These are phyloP conservation scores for Periconia sp. DNA, from an alignment of 2,329 filamentous ascomycete genomes.

Conservation along the genomic window DNA sequence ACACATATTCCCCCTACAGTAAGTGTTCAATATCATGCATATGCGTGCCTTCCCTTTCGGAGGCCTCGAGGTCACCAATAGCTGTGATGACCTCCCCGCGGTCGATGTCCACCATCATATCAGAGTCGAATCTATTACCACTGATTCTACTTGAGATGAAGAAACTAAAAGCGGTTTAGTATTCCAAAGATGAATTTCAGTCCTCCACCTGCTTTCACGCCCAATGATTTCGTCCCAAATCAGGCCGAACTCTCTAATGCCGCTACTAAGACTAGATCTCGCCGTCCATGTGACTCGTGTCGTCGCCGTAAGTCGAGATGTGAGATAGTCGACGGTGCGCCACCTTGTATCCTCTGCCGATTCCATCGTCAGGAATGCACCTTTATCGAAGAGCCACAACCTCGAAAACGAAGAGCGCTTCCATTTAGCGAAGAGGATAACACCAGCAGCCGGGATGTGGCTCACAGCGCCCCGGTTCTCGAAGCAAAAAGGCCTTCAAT, in stretches of 20 bases:
- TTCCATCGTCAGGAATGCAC: conserved; percentile 72
- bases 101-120: too few relatives aligned
- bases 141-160: too few relatives aligned
- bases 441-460: not conserved
- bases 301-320: conserved; percentile 69
- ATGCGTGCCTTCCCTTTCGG: too few relatives aligned
- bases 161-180: too few relatives aligned
- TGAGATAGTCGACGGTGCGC: conserved; percentile 70
- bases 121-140: too few relatives aligned
- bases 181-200: conserved; percentile 19
- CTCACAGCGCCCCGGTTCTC: not conserved
- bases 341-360: conserved; percentile 69
- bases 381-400: conserved; percentile 69
- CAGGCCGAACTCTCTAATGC: conserved; percentile 7
- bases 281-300: conserved; percentile 70
- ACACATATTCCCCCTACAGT: too few relatives aligned
- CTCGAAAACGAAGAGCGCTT: conserved; percentile 68
- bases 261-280: conserved; percentile 25
- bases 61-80: too few relatives aligned
- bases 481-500: not conserved
- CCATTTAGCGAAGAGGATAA: conserved; percentile 17
- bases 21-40: too few relatives aligned
- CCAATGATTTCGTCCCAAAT: conserved; percentile 16
- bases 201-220: conserved; percentile 18
- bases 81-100: too few relatives aligned